phyloP scores from a whole-genome alignment of 306 rosid genomes.

The Coriaria nepalensis region DNA sequence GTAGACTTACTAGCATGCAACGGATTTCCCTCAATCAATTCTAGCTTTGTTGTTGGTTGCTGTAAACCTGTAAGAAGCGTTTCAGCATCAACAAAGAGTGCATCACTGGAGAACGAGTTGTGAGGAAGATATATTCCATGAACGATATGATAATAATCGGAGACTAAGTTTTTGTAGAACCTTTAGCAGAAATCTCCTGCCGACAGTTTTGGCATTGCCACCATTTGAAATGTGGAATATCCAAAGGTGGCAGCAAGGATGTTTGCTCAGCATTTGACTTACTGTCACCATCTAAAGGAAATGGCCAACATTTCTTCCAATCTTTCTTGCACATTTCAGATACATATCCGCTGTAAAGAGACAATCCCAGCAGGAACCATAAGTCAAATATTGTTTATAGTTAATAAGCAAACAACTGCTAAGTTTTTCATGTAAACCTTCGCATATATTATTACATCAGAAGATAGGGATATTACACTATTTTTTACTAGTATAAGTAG shows the following conservation, averaged over 20 bases:
- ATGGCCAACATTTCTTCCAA: conserved; percentile 83
- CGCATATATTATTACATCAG: not conserved
- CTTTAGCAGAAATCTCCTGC: conserved; percentile 28
- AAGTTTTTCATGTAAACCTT: not conserved
- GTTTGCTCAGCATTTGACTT: conserved; percentile 30
- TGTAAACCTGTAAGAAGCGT: conserved; percentile 24
- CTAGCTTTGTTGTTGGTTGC: conserved; percentile 27
- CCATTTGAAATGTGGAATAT: conserved; percentile 47
- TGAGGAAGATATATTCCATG: conserved; percentile 17
- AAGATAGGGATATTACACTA: not conserved
- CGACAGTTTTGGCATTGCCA: conserved; percentile 34
- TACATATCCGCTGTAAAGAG: conserved; percentile 62
- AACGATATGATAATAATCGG: conserved; percentile 13
- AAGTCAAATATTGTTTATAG: too few species aligned
- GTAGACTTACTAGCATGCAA: conserved; percentile 29
- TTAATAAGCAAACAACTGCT: conserved; percentile 5
- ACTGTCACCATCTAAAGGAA: conserved; percentile 29
- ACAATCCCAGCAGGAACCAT: not conserved
- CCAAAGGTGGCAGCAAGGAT: conserved; percentile 41
- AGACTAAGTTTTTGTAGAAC: conserved; percentile 18
- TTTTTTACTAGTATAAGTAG: too few species aligned
- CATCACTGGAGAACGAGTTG: conserved; percentile 11
- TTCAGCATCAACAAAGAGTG: conserved; percentile 17
- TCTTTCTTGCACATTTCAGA: conserved; percentile 63
- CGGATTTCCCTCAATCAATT: conserved; percentile 26